phyloP scores from a whole-genome alignment of 1,139 yeast genomes.

The Saccharomyces hybrid region DNA sequence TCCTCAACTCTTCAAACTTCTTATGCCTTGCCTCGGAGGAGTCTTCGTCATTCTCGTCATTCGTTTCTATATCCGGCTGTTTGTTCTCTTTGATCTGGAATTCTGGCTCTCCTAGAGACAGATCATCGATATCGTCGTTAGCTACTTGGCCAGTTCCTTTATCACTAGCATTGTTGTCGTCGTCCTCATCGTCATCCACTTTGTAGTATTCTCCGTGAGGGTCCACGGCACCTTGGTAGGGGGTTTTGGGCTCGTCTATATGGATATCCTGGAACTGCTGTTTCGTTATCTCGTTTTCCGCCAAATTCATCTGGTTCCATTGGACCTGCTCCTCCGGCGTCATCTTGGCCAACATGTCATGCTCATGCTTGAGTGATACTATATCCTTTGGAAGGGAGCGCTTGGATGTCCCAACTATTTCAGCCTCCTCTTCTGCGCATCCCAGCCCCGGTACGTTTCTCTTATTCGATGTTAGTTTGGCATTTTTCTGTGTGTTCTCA shows the following conservation, averaged over 20 bases:
- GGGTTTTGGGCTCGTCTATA: constrained; percentile 95
- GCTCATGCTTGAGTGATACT: constrained; percentile 23
- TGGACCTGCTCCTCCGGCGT: constrained; percentile 40
- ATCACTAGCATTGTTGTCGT: constrained; percentile 71
- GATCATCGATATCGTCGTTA: constrained; percentile 44
- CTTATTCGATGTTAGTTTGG: constrained; percentile 29
- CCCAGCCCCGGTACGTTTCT: constrained; percentile 7
- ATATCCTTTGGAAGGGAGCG: constrained; percentile 27
- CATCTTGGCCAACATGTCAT: constrained; percentile 9
- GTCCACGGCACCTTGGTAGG: constrained; percentile 88
- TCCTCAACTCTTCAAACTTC: constrained; percentile 67
- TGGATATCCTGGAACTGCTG: constrained; percentile 35
- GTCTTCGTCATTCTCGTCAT: constrained; percentile 28
- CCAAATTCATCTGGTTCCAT: constrained; percentile 66
- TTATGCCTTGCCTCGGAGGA: constrained; percentile 54
- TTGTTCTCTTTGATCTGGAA: constrained; percentile 25
- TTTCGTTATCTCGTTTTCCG: constrained; percentile 47
- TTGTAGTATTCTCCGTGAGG: constrained; percentile 77
- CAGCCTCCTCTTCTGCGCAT: constrained; percentile 2
- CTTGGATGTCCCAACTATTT: constrained; percentile 5
- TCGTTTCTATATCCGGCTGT: constrained; percentile 19
- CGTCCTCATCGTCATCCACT: constrained; percentile 59
- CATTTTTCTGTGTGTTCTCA: constrained; percentile 42
- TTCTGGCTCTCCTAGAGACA: constrained; percentile 51
- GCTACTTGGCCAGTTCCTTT: constrained; percentile 52